Percentiles rank a stretch among this genome's conserved stretches.
Evolutionary conservation across 495 filamentous ascomycete genomes (phyloP).

Genomic region (Xylaria palmicola): DNA sequence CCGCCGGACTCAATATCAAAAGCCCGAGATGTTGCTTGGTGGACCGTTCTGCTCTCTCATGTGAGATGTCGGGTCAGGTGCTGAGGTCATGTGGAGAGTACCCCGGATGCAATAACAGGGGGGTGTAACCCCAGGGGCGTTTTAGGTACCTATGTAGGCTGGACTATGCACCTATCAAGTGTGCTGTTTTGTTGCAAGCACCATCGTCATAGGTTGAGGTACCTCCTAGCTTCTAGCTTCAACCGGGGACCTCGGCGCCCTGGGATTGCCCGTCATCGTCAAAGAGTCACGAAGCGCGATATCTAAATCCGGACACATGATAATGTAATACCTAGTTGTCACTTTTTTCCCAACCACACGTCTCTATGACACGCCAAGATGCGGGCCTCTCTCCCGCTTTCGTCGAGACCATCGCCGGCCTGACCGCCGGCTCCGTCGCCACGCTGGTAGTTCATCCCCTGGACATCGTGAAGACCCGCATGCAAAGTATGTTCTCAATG

Average conservation of each 20-base stretch:
- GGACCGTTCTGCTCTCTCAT: not conserved
- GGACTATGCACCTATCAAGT: not conserved
- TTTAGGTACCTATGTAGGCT: not conserved
- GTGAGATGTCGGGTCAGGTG: not conserved
- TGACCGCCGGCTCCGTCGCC: conserved; percentile 81
- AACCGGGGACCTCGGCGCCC: not conserved
- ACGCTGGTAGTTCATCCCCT: conserved; percentile 84
- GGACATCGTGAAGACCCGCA: conserved; percentile 91
- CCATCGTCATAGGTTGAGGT: not conserved
- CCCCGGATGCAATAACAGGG: too few species aligned
- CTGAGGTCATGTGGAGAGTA: not conserved
- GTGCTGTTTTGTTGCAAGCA: not conserved
- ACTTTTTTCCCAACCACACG: not conserved
- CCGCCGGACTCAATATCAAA: not conserved
- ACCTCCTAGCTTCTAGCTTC: not conserved
- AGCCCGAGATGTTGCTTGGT: not conserved
- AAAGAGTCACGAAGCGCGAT: not conserved
- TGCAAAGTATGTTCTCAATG: conserved; percentile 82
- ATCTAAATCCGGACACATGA: not conserved
- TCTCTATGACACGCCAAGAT: conserved; percentile 45
- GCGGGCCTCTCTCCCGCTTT: conserved; percentile 66
- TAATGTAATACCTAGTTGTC: conserved; percentile 4
- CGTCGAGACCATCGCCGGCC: conserved; percentile 87
- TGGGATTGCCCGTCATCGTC: not conserved
- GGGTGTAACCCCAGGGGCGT: too few species aligned